These are phyloP conservation scores for Fistulifera solaris DNA, from an alignment of 108 stramenopile genomes.

Conservation along the genomic window DNA sequence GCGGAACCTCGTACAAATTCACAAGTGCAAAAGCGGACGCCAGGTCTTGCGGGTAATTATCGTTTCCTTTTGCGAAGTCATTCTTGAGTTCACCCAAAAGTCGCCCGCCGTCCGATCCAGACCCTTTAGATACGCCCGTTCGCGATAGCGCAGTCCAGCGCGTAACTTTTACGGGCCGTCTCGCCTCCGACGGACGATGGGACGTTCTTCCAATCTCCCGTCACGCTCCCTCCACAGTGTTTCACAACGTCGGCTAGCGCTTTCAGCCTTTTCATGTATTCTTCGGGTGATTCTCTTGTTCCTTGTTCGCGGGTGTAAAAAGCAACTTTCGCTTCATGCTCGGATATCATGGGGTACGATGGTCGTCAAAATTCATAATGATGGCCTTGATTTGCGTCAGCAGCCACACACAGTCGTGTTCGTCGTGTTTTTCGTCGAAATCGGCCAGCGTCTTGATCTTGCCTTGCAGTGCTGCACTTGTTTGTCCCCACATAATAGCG, in stretches of 20 bases:
- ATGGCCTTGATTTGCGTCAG: neutral
- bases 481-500: neutral
- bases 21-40: slow-evolving; percentile 10
- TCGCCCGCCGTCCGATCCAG: no score
- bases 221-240: neutral
- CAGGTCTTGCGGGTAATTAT: slow-evolving; percentile 20
- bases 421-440: no score
- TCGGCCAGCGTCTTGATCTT: neutral
- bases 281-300: neutral
- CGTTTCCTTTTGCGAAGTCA: slow-evolving; percentile 6
- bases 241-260: slow-evolving; percentile 8
- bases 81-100: neutral
- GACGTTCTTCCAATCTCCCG: neutral
- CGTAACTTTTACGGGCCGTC: no score
- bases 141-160: no score
- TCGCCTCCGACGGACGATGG: no score
- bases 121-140: no score
- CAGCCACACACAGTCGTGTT: slow-evolving; percentile 1
- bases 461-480: neutral
- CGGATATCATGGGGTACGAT: neutral
- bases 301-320: slow-evolving; percentile 5
- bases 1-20: no score
- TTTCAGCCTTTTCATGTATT: slow-evolving; percentile 14
- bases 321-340: slow-evolving; percentile 1
- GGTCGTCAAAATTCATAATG: neutral